Evolutionary conservation across 768 basidiomycete genomes (phyloP).

Genomic region (Fomitopsis pulvina): DNA sequence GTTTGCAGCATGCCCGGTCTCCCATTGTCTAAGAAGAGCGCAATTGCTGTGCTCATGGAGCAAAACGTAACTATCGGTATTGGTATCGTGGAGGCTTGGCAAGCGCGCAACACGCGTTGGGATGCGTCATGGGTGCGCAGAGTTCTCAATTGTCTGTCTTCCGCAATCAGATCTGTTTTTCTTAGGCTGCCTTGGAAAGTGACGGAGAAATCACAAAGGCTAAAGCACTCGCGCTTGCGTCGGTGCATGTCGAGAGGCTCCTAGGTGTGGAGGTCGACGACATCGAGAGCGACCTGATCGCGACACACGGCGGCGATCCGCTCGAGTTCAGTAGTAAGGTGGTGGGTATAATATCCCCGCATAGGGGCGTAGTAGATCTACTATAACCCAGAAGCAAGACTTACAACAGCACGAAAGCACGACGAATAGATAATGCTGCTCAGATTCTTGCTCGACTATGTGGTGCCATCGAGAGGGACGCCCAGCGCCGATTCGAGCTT

Average conservation of each 20-base stretch:
- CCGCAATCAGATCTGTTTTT: conserved; percentile 4
- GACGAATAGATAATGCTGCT: neutral
- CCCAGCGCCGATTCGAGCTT: neutral
- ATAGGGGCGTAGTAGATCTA: conserved; percentile 15
- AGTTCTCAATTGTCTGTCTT: neutral
- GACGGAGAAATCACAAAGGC: conserved; percentile 30
- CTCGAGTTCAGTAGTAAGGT: conserved; percentile 17
- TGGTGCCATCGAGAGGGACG: neutral
- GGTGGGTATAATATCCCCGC: conserved; percentile 26
- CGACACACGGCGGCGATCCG: conserved; percentile 26
- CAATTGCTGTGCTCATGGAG: conserved; percentile 50
- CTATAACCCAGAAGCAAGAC: conserved; percentile 2
- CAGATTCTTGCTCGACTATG: neutral
- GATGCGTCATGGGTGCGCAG: conserved; percentile 72
- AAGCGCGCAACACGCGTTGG: conserved; percentile 70
- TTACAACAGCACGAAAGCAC: neutral
- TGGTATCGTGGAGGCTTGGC: conserved; percentile 63
- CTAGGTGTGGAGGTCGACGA: conserved; percentile 20
- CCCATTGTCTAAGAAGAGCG: conserved; percentile 55
- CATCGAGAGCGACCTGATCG: conserved; percentile 17
- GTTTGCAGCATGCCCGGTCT: conserved; percentile 55
- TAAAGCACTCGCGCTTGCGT: conserved; percentile 33
- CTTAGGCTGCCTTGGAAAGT: conserved; percentile 35
- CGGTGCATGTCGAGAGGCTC: conserved; percentile 34
- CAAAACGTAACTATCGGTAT: conserved; percentile 69